These are phyloP conservation scores for Lipomyces starkeyi DNA, from an alignment of 805 yeast species.

Conservation along the genomic window DNA sequence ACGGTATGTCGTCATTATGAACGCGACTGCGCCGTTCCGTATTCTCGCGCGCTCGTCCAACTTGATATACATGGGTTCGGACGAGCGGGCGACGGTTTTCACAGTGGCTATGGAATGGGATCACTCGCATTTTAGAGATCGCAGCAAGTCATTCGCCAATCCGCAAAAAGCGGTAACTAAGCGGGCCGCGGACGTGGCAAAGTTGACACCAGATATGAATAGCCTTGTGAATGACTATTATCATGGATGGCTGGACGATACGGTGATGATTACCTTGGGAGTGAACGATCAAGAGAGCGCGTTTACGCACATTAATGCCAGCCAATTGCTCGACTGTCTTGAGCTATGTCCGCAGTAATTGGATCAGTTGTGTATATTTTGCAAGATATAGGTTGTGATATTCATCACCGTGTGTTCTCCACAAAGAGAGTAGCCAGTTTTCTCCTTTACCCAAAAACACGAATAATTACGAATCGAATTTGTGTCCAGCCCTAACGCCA, in stretches of 20 bases:
- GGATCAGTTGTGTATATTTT: too few relatives aligned
- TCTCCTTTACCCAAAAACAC: too few relatives aligned
- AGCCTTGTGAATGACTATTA: constrained; percentile 26
- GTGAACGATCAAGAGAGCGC: constrained; percentile 23
- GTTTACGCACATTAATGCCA: constrained; percentile 21
- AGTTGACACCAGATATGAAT: not conserved
- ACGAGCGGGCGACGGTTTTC: constrained; percentile 10
- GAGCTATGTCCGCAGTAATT: not conserved
- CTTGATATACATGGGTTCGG: constrained; percentile 25
- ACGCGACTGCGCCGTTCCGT: constrained; percentile 31
- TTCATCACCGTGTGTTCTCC: too few relatives aligned
- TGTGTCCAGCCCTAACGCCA: too few relatives aligned
- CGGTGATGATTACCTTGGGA: constrained; percentile 26
- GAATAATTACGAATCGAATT: too few relatives aligned
- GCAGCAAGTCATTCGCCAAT: not conserved
- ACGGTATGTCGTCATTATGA: constrained; percentile 27
- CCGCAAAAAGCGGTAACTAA: not conserved
- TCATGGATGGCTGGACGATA: constrained; percentile 35
- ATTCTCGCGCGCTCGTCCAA: constrained; percentile 19
- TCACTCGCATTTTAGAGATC: constrained; percentile 21
- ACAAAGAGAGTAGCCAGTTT: too few relatives aligned
- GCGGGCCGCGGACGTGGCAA: not conserved
- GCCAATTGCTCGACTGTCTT: constrained; percentile 29
- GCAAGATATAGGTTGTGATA: too few relatives aligned
- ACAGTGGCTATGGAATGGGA: constrained; percentile 31